phyloP scores from a whole-genome alignment of 768 basidiomycete species.

The Phaffia tasmanica region DNA sequence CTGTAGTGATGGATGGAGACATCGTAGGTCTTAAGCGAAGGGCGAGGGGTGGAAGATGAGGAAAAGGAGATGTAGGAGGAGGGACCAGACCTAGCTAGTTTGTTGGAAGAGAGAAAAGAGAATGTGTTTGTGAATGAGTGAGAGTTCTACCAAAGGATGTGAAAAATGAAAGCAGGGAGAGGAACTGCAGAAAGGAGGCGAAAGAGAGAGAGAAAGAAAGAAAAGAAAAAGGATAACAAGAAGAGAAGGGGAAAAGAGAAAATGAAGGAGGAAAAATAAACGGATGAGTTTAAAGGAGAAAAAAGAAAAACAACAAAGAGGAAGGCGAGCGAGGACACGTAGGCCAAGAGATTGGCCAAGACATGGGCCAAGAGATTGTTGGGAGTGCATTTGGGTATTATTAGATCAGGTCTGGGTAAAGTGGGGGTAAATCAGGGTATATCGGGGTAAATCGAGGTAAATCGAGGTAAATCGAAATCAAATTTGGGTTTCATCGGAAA shows the following conservation, averaged over 20 bases:
- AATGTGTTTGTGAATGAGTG: neutral
- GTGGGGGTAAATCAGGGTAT: too few species aligned
- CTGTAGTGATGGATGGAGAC: neutral
- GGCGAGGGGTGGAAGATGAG: neutral
- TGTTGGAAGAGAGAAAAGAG: neutral
- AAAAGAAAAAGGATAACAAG: too few species aligned
- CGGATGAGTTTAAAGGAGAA: neutral
- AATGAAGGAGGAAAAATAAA: neutral
- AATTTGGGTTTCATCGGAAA: too few species aligned
- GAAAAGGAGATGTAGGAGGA: neutral
- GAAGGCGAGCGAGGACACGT: neutral
- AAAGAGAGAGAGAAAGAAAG: neutral
- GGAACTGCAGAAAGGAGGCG: neutral
- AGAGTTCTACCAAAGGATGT: neutral
- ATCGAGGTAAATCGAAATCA: too few species aligned
- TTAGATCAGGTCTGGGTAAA: too few species aligned
- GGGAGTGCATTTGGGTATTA: too few species aligned
- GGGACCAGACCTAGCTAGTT: neutral
- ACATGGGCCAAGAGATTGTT: too few species aligned
- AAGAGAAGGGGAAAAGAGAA: neutral
- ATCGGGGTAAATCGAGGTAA: too few species aligned
- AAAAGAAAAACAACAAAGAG: neutral
- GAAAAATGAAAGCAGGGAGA: neutral
- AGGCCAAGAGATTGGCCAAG: too few species aligned
- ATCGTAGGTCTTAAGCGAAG: neutral